Evolutionary conservation across 2,329 filamentous ascomycete genomes (phyloP).

Genomic region (Xylariomycetidae sp.): DNA sequence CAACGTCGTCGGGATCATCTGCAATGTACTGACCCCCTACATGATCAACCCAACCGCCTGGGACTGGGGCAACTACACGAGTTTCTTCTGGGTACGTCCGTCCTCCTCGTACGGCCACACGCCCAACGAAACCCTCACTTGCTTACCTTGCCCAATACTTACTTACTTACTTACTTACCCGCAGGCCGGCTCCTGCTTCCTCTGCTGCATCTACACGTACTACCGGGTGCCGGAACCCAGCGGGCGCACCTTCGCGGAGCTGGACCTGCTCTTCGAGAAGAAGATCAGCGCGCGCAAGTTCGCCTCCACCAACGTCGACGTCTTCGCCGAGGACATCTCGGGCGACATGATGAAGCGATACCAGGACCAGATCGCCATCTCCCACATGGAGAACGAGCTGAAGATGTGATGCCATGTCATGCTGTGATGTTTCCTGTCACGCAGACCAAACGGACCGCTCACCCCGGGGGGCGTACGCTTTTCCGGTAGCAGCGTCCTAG

Average conservation of each 20-base stretch:
- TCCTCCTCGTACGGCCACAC: background rate
- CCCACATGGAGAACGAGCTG: conserved; percentile 17
- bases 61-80: conserved; percentile 83
- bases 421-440: too few relatives aligned
- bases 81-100: conserved; percentile 77
- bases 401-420: background rate
- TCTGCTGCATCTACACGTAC: conserved; percentile 75
- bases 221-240: conserved; percentile 75
- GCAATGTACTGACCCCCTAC: conserved; percentile 77
- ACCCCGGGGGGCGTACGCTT: too few relatives aligned
- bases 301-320: conserved; percentile 49
- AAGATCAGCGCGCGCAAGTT: conserved; percentile 68
- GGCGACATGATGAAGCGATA: conserved; percentile 43
- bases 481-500: too few relatives aligned
- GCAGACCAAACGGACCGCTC: too few relatives aligned
- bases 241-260: conserved; percentile 77
- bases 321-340: conserved; percentile 47
- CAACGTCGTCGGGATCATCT: conserved; percentile 78
- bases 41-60: conserved; percentile 86
- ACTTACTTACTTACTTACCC: background rate
- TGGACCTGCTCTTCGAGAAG: conserved; percentile 78
- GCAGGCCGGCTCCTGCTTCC: conserved; percentile 67
- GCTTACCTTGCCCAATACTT: too few relatives aligned
- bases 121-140: background rate
- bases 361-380: conserved; percentile 32